These are phyloP conservation scores for Aurifilum marmelostoma DNA, from an alignment of 2,329 filamentous ascomycete genomes.

Conservation along the genomic window DNA sequence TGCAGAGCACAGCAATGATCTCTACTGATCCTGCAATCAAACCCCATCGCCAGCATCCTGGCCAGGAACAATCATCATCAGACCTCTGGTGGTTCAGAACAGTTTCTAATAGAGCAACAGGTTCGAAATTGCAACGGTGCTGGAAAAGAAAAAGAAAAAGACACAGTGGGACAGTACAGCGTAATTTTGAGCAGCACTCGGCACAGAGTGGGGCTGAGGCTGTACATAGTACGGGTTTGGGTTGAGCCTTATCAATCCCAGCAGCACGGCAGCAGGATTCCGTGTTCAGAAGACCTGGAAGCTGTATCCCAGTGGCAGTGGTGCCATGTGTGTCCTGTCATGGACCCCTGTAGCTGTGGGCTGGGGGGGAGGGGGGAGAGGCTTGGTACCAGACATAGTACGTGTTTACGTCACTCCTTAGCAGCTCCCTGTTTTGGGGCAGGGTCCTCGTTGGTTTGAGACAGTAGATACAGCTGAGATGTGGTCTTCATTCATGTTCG, in stretches of 20 bases:
- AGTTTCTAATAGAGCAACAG: neutral
- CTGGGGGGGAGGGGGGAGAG: too few relatives aligned
- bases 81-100: neutral
- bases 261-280: neutral
- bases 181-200: neutral
- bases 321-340: neutral
- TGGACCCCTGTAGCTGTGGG: neutral
- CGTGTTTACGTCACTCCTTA: slow-evolving; percentile 7
- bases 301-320: neutral
- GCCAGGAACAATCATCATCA: neutral
- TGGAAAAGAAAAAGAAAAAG: neutral
- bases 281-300: neutral
- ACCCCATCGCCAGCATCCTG: neutral
- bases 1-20: neutral
- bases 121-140: neutral
- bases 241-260: neutral
- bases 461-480: slow-evolving; percentile 1
- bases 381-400: neutral
- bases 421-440: slow-evolving; percentile 12
- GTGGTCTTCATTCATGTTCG: neutral
- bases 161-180: neutral
- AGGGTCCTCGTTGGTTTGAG: slow-evolving; percentile 3
- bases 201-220: neutral
- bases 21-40: neutral
- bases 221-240: neutral